phyloP scores from a whole-genome alignment of 768 basidiomycete species.

The Atractiella rhizophila region DNA sequence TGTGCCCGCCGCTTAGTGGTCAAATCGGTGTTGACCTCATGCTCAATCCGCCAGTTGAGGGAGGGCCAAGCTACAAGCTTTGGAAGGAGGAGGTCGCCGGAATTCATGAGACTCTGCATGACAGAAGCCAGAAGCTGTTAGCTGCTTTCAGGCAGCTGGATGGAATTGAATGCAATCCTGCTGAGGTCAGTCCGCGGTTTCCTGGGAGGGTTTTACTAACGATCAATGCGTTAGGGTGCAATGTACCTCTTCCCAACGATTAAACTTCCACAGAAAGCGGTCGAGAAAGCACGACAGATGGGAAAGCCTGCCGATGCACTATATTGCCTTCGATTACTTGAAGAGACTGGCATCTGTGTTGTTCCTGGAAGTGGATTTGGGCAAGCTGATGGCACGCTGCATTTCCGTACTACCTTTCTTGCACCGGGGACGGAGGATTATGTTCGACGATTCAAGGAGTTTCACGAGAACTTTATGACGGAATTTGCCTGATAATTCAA shows the following conservation, averaged over 20 bases:
- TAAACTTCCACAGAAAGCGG: constrained; percentile 42
- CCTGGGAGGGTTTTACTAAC: background rate
- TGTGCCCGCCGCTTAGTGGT: constrained; percentile 72
- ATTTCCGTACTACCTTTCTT: constrained; percentile 76
- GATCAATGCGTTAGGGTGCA: constrained; percentile 39
- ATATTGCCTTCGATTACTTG: constrained; percentile 60
- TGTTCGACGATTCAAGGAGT: constrained; percentile 52
- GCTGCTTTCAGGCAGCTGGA: constrained; percentile 51
- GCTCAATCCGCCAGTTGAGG: constrained; percentile 62
- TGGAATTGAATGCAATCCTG: constrained; percentile 71
- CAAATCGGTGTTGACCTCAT: constrained; percentile 85
- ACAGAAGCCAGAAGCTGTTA: constrained; percentile 48
- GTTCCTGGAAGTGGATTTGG: constrained; percentile 89
- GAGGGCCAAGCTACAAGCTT: constrained; percentile 44
- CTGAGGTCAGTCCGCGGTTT: constrained; percentile 19
- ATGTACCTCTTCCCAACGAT: constrained; percentile 81
- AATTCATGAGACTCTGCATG: constrained; percentile 48
- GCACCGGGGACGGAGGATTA: constrained; percentile 89
- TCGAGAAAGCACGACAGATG: constrained; percentile 40
- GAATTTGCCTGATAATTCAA: no score
- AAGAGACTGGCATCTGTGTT: constrained; percentile 74
- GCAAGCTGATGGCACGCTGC: constrained; percentile 66
- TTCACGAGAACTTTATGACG: constrained; percentile 37
- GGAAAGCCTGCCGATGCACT: constrained; percentile 70
- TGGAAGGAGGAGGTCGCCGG: constrained; percentile 63